These are phyloP conservation scores for Penicillium manginii DNA, from an alignment of 495 filamentous ascomycete genomes.

Conservation along the genomic window DNA sequence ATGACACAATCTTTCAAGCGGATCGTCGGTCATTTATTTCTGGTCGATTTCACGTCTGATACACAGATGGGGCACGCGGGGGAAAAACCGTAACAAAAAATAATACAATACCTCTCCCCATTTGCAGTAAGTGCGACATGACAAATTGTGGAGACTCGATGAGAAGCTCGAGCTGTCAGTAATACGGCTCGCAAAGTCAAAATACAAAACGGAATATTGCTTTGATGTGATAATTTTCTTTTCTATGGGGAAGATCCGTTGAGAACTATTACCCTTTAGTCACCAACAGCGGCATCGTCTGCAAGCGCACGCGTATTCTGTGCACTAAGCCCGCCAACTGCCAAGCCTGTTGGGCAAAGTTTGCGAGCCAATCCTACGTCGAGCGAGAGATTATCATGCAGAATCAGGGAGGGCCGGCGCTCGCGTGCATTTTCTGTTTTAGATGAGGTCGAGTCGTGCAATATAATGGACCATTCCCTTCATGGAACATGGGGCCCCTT, in stretches of 20 bases:
- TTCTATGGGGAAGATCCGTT: too few relatives aligned
- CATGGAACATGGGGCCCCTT: conserved; percentile 3
- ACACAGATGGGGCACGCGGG: conserved; percentile 5
- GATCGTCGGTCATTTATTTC: conserved; percentile 23
- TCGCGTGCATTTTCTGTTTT: conserved; percentile 27
- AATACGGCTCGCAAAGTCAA: conserved; percentile 3
- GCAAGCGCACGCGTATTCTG: conserved; percentile 2
- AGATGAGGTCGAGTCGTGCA: conserved; percentile 1
- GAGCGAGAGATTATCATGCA: conserved; percentile 15
- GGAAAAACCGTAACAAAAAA: conserved; percentile 10
- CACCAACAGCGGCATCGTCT: not conserved
- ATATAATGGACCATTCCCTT: not conserved
- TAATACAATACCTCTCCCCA: conserved; percentile 6
- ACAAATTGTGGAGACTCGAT: conserved; percentile 22
- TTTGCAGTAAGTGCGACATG: conserved; percentile 17
- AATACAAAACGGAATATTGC: not conserved
- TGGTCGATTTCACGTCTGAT: conserved; percentile 4
- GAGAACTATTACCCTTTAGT: not conserved
- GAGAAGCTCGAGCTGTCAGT: conserved; percentile 5
- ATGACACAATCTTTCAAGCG: conserved; percentile 26
- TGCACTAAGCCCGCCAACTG: not conserved
- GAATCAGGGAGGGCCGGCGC: conserved; percentile 7
- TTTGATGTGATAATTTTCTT: not conserved
- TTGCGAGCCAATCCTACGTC: conserved; percentile 14
- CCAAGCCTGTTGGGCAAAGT: conserved; percentile 13